Conservation (phyloP, 371 early-diverging fungal species). For the Zychaea mexicana region DNA sequence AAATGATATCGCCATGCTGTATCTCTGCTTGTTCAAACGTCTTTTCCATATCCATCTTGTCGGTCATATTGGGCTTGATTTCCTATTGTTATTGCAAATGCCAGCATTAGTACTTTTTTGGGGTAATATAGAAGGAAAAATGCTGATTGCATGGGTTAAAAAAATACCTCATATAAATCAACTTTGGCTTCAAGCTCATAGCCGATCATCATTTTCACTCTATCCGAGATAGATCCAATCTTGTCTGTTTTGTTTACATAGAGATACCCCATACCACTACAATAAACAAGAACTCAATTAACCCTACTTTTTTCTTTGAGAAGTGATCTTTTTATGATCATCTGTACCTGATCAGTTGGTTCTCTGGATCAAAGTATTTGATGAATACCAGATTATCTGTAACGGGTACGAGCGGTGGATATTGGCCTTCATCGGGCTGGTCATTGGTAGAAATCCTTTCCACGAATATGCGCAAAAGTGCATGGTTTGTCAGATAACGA, state of each 20-base stretch:
- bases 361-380: constrained; percentile 81
- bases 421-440: constrained; percentile 23
- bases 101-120: neutral
- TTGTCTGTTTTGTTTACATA: constrained; percentile 54
- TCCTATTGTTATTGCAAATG: constrained; percentile 50
- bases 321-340: too few relatives aligned
- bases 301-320: too few relatives aligned
- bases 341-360: constrained; percentile 59
- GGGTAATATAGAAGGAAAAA: neutral
- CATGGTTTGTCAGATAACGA: neutral
- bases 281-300: neutral
- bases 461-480: neutral
- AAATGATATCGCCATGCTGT: constrained; percentile 85
- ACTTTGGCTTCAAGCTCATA: constrained; percentile 61
- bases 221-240: constrained; percentile 64
- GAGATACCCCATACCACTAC: constrained; percentile 23
- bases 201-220: constrained; percentile 50
- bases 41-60: constrained; percentile 57
- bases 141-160: constrained; percentile 16
- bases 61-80: constrained; percentile 85
- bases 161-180: constrained; percentile 68
- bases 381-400: constrained; percentile 61
- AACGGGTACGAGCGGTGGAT: constrained; percentile 35
- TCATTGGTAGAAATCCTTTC: constrained; percentile 26
- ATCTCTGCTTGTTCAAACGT: constrained; percentile 75